Conservation (phyloP, 2,329 filamentous ascomycete species). For the Clonostachys chloroleuca region DNA sequence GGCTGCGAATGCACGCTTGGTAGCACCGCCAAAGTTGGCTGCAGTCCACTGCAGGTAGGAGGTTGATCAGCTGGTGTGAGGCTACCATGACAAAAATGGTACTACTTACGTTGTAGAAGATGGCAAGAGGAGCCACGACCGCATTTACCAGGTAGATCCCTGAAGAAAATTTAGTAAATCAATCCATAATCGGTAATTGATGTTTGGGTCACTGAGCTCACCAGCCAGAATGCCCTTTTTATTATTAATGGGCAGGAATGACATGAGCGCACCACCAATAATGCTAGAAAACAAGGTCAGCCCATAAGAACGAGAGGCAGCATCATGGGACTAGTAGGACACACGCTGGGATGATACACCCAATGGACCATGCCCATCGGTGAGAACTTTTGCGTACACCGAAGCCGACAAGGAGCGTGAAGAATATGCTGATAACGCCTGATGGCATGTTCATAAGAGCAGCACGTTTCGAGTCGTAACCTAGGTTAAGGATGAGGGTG, state of each 20-base stretch:
- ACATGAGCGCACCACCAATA: constrained; percentile 47
- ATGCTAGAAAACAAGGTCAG: constrained; percentile 18
- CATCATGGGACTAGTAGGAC: constrained; percentile 5
- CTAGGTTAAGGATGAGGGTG: constrained; percentile 43
- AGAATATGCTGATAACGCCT: constrained; percentile 46
- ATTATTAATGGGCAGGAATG: constrained; percentile 40
- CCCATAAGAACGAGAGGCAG: neutral
- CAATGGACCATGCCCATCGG: constrained; percentile 44
- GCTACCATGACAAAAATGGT: neutral
- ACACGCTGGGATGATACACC: constrained; percentile 41
- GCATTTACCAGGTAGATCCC: constrained; percentile 44
- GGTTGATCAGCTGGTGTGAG: neutral
- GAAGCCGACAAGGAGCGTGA: constrained; percentile 41
- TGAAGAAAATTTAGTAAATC: too few relatives aligned
- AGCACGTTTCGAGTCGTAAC: constrained; percentile 35
- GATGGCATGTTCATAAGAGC: constrained; percentile 52
- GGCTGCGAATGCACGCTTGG: constrained; percentile 45
- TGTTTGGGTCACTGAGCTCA: too few relatives aligned
- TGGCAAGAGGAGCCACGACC: constrained; percentile 36
- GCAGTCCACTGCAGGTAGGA: constrained; percentile 31
- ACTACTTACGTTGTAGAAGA: constrained; percentile 36
- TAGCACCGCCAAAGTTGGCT: constrained; percentile 45
- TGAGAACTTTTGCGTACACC: constrained; percentile 40
- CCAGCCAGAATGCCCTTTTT: constrained; percentile 39
- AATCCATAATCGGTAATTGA: too few relatives aligned